Evolutionary conservation across 75 land plant genomes (phyloP), one percentile per base, ranked within the genome.

Genomic region (Isoetes taiwanensis): DNA sequence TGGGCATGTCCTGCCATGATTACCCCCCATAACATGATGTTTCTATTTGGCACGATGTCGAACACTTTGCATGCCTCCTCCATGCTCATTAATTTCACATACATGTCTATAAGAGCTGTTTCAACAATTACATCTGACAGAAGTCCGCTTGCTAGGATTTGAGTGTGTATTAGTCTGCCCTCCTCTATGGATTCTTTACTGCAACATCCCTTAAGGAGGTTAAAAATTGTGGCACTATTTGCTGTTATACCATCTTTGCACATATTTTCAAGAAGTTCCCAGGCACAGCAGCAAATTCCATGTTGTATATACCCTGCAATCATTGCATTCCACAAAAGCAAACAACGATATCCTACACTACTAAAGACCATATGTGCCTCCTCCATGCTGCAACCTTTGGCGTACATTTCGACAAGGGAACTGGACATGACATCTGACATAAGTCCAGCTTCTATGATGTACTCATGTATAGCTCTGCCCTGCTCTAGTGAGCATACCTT

Each of bases 301-400:
- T 10, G 33, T 16, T 57, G 27, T 3, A 27, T 0, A 30, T 30
- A 31, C 11, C 66, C 66, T 17, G 66, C 29, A 24, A 82, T 72
- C 39, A 82, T 78, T 2, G 82, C 29, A 32, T 76, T 82, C 85
- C 81, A 78, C 1, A 81, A 82, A 41, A 82, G 78, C 1, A 59
- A 71, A 64, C 78, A 73, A 38, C 59, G 68, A 27, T 68, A n/a
- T 8, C 76, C 6, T 40, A 64, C 82, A 82, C 75, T 12, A 11
- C 53, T 34, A 23, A 63, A 31, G 20, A 32, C 24, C 16, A 23
- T 17, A 50, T 24, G 59, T 50, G 62, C 59, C 23, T 63, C 64
- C n/a, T 12, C 17, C 8, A 63, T 29, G 30, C 63, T 30, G 10
- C 60, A 1, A n/a, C 64, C 25, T n/a, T 55, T 53, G 30, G 61